A percentile compares a stretch with the other conserved stretches of the same genome.
Evolutionary conservation across 2,329 filamentous ascomycete genomes (phyloP).

Genomic region (Xylaria polymorpha): DNA sequence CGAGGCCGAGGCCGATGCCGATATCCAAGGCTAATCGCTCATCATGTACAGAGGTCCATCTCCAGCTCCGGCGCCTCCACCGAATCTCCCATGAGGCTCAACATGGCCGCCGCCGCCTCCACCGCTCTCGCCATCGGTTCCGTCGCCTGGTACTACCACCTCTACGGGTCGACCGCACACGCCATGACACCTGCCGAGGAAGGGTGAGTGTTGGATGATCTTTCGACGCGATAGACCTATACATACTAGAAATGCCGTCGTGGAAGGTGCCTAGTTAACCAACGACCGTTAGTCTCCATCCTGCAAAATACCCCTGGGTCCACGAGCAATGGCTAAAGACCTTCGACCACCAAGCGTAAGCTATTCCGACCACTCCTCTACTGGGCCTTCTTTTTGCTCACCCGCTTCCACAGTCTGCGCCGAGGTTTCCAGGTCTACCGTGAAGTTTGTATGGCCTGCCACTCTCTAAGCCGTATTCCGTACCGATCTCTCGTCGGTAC

Average conservation of each 20-base stretch:
- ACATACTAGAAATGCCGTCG: neutral
- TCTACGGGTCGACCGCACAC: conserved; percentile 88
- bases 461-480: conserved; percentile 93
- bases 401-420: conserved; percentile 74
- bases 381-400: conserved; percentile 19
- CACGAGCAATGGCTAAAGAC: conserved; percentile 93
- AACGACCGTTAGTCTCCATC: conserved; percentile 76
- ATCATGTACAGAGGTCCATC: conserved; percentile 65
- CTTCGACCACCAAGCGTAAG: conserved; percentile 96
- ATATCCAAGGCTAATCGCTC: conserved; percentile 31
- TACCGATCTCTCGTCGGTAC: conserved; percentile 92
- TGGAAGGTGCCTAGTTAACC: conserved; percentile 39
- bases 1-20: neutral
- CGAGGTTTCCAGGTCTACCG: conserved; percentile 99
- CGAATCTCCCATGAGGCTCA: conserved; percentile 83
- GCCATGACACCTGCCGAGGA: conserved; percentile 96
- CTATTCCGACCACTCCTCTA: conserved; percentile 41
- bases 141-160: conserved; percentile 96
- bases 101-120: conserved; percentile 86
- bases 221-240: neutral
- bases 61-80: conserved; percentile 79
- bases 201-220: conserved; percentile 77
- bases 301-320: conserved; percentile 94
- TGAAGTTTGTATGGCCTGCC: conserved; percentile 97
- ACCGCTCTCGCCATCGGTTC: conserved; percentile 89